These are phyloP conservation scores for Colletotrichum camelliae DNA, from an alignment of 2,329 filamentous ascomycete genomes.

Conservation along the genomic window DNA sequence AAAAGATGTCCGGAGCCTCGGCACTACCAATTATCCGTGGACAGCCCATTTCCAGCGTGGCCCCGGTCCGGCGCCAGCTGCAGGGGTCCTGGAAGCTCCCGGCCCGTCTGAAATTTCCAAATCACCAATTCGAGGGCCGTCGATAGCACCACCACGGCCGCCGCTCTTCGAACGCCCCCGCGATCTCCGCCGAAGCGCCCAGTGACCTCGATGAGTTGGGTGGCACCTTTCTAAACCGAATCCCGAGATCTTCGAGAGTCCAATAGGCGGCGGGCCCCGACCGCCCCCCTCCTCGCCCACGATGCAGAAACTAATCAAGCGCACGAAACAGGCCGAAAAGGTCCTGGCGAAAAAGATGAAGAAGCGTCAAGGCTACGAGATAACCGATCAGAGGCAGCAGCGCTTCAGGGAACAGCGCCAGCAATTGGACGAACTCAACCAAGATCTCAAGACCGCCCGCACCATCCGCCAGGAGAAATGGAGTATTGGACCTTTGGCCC, in stretches of 20 bases:
- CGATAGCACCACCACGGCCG: constrained; percentile 9
- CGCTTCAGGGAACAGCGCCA: constrained; percentile 36
- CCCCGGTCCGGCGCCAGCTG: background rate
- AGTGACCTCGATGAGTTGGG: background rate
- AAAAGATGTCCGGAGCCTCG: background rate
- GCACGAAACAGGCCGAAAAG: constrained; percentile 70
- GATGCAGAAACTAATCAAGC: constrained; percentile 76
- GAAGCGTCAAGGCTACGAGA: constrained; percentile 40
- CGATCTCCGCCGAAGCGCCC: background rate
- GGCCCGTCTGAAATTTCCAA: constrained; percentile 21
- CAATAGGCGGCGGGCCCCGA: background rate
- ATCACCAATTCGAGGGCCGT: constrained; percentile 13
- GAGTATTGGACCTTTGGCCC: constrained; percentile 78
- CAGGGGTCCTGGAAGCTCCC: constrained; percentile 14
- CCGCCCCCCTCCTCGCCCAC: constrained; percentile 18
- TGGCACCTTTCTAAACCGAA: background rate
- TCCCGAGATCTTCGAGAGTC: background rate
- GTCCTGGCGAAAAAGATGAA: constrained; percentile 59
- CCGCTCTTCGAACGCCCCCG: background rate
- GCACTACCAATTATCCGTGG: background rate
- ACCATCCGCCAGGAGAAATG: constrained; percentile 75
- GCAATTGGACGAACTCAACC: constrained; percentile 39
- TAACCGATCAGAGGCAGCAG: constrained; percentile 32
- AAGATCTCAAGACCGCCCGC: constrained; percentile 35
- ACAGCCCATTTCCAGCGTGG: background rate